Conservation (phyloP, 768 basidiomycete species). For the Lactarius quietus region DNA sequence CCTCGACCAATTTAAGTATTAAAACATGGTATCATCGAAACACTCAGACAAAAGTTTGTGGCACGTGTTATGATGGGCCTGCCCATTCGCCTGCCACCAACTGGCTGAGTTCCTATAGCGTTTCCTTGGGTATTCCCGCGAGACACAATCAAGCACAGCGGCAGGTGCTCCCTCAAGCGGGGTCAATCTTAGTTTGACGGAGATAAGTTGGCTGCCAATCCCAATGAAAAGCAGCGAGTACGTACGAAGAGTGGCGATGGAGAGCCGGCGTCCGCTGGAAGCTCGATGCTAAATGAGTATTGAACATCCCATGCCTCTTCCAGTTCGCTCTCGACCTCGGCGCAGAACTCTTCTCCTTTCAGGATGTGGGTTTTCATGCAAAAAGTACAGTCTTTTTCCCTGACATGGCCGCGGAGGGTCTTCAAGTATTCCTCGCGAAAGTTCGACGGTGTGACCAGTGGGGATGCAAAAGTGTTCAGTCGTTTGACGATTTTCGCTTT, state of each 20-base stretch:
- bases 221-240: neutral
- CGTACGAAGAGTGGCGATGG: neutral
- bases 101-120: neutral
- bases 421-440: neutral
- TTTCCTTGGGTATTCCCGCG: neutral
- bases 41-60: neutral
- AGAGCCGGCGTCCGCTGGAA: neutral
- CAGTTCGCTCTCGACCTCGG: neutral
- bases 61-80: neutral
- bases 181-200: too few relatives aligned
- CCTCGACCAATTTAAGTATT: neutral
- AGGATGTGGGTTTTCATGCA: constrained; percentile 2
- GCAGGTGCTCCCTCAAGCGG: neutral
- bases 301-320: neutral
- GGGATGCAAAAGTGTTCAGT: neutral
- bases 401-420: neutral
- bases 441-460: neutral
- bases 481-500: neutral
- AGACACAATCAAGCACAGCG: neutral
- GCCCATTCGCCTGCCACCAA: neutral
- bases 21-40: too few relatives aligned
- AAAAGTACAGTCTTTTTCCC: neutral
- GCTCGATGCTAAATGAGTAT: neutral
- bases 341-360: constrained; percentile 1
- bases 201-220: neutral